phyloP scores from a whole-genome alignment of 192 early-diverging fungal species.

The Backusella mclennaniae region DNA sequence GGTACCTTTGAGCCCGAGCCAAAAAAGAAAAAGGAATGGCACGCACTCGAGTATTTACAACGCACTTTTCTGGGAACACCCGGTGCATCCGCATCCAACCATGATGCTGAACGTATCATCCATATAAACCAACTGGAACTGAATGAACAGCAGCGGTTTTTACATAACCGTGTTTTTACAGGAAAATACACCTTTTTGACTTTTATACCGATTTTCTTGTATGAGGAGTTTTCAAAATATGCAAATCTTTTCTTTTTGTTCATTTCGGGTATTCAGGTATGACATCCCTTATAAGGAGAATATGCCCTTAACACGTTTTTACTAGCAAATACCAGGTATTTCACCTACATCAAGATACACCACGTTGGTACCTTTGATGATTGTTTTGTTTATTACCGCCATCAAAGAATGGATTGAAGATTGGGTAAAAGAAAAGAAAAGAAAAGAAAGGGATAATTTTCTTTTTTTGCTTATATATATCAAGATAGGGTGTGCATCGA shows the following conservation, averaged over 20 bases:
- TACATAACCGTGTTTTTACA: conserved; percentile 93
- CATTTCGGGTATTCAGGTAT: conserved; percentile 89
- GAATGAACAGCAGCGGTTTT: conserved; percentile 79
- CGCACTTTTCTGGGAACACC: neutral
- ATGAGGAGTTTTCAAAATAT: conserved; percentile 98
- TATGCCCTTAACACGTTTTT: neutral
- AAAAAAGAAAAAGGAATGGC: neutral
- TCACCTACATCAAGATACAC: conserved; percentile 91
- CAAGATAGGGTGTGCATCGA: conserved; percentile 45
- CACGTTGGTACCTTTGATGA: conserved; percentile 78
- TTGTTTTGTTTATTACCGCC: conserved; percentile 88
- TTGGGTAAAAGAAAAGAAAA: conserved; percentile 34
- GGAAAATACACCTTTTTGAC: conserved; percentile 95
- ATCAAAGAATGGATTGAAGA: conserved; percentile 96
- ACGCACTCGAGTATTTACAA: neutral
- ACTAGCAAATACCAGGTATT: conserved; percentile 90
- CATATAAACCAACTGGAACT: conserved; percentile 82
- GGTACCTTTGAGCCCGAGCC: neutral
- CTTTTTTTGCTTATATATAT: neutral
- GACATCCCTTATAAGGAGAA: neutral
- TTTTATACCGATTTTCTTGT: conserved; percentile 93
- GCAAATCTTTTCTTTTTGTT: conserved; percentile 99
- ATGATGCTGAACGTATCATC: conserved; percentile 63
- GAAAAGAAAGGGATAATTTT: neutral
- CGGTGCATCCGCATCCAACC: neutral